phyloP scores from a whole-genome alignment of 2,329 filamentous ascomycete species.

The Alternaria longipes region DNA sequence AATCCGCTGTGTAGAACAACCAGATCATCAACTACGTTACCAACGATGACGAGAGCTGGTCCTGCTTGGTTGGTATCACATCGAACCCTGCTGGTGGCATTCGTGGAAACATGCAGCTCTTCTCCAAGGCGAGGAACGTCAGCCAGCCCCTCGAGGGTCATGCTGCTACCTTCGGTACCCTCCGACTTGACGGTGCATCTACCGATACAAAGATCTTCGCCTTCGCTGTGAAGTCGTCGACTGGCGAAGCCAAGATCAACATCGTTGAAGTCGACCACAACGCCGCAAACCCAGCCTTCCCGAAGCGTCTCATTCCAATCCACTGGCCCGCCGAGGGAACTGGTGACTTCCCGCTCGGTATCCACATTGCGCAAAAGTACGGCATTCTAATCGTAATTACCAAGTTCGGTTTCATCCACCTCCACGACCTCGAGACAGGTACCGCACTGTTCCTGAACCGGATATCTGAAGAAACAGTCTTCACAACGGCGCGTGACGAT shows the following conservation, averaged over 20 bases:
- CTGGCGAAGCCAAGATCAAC: constrained; percentile 87
- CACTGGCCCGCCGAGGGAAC: constrained; percentile 96
- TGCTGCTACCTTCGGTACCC: constrained; percentile 90
- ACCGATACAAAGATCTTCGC: constrained; percentile 95
- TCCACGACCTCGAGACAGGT: constrained; percentile 96
- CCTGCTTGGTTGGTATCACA: constrained; percentile 95
- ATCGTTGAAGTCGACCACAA: constrained; percentile 97
- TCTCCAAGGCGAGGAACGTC: constrained; percentile 94
- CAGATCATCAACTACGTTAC: constrained; percentile 99
- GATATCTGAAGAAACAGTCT: constrained; percentile 98
- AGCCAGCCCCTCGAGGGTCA: constrained; percentile 98
- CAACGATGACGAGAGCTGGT: constrained; percentile 96
- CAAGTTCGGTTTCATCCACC: constrained; percentile 98
- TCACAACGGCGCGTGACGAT: constrained; percentile 86
- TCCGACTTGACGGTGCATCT: constrained; percentile 87
- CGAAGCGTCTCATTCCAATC: constrained; percentile 96
- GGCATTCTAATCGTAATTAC: constrained; percentile 97
- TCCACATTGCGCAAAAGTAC: constrained; percentile 97
- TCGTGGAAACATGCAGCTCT: constrained; percentile 95
- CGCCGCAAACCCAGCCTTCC: constrained; percentile 85
- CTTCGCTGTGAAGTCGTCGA: constrained; percentile 89
- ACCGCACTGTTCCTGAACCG: constrained; percentile 99
- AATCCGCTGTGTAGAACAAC: constrained; percentile 69
- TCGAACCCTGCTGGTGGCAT: constrained; percentile 92
- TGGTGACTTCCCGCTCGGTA: constrained; percentile 97